Evolutionary conservation across 164 flowering plant species (phyloP).

Genomic region (Liriodendron chinense): DNA sequence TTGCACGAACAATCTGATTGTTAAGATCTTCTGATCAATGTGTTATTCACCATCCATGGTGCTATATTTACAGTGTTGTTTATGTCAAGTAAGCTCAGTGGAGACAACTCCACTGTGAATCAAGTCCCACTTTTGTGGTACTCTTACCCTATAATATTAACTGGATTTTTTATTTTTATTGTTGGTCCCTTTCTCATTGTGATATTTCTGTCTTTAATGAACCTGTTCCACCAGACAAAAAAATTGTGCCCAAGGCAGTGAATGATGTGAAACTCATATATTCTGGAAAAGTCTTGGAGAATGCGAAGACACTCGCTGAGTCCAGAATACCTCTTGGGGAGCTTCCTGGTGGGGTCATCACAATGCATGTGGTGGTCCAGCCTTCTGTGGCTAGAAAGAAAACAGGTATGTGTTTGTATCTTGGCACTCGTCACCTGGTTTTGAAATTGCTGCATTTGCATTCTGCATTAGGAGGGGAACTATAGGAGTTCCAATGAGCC

Average conservation of each 20-base stretch:
- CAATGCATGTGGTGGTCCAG: slow-evolving; percentile 50
- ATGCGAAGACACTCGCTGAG: slow-evolving; percentile 57
- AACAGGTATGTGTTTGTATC: slow-evolving; percentile 17
- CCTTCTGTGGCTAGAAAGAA: slow-evolving; percentile 32
- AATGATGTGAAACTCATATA: slow-evolving; percentile 57
- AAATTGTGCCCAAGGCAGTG: slow-evolving; percentile 38
- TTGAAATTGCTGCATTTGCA: too few relatives aligned
- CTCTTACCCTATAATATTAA: too few relatives aligned
- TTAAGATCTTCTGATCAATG: too few relatives aligned
- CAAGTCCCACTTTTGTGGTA: too few relatives aligned
- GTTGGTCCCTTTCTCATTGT: background rate
- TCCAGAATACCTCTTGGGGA: slow-evolving; percentile 41
- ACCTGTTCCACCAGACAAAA: slow-evolving; percentile 29
- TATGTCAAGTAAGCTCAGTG: too few relatives aligned
- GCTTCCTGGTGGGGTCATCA: slow-evolving; percentile 51
- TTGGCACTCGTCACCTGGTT: background rate
- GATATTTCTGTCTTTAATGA: background rate
- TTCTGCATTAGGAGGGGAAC: background rate
- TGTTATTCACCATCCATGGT: too few relatives aligned
- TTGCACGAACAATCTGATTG: too few relatives aligned
- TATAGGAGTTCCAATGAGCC: too few relatives aligned
- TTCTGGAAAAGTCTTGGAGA: slow-evolving; percentile 64
- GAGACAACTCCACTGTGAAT: too few relatives aligned
- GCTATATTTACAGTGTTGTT: too few relatives aligned
- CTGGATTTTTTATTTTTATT: too few relatives aligned